These are phyloP conservation scores for Talaromyces stipitatus DNA, from an alignment of 495 filamentous ascomycete genomes.

Conservation along the genomic window DNA sequence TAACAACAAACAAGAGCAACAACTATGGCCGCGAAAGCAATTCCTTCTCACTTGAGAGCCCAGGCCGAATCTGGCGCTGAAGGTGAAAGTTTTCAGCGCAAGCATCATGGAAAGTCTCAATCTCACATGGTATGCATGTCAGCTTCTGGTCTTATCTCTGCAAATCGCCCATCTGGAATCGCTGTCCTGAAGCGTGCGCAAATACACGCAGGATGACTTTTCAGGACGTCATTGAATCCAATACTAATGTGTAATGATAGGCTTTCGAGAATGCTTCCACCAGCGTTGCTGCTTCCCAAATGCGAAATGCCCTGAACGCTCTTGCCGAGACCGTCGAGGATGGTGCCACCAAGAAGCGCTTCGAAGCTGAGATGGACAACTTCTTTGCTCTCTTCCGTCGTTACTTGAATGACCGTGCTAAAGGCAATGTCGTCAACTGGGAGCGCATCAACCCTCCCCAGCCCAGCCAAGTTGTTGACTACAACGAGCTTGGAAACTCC, in stretches of 20 bases:
- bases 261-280: slow-evolving; percentile 99
- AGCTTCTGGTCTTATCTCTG: background rate
- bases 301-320: slow-evolving; percentile 94
- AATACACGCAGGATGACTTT: background rate
- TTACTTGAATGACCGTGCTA: slow-evolving; percentile 97
- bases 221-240: background rate
- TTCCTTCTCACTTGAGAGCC: slow-evolving; percentile 76
- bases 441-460: slow-evolving; percentile 90
- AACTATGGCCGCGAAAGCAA: slow-evolving; percentile 59
- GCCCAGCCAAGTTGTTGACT: slow-evolving; percentile 86
- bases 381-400: slow-evolving; percentile 97
- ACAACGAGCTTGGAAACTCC: slow-evolving; percentile 74
- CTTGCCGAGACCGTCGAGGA: slow-evolving; percentile 87
- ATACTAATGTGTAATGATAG: slow-evolving; percentile 39
- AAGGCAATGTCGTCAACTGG: slow-evolving; percentile 93
- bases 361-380: slow-evolving; percentile 99
- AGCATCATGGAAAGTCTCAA: slow-evolving; percentile 91
- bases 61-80: slow-evolving; percentile 37
- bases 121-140: slow-evolving; percentile 82
- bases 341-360: slow-evolving; percentile 73
- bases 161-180: background rate
- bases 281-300: slow-evolving; percentile 93
- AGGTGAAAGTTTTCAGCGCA: slow-evolving; percentile 50
- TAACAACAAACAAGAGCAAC: slow-evolving; percentile 25
- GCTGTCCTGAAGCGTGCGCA: background rate